These are phyloP conservation scores for Pseudovirgaria hyperparasitica DNA, from an alignment of 2,329 filamentous ascomycete species.

Conservation along the genomic window DNA sequence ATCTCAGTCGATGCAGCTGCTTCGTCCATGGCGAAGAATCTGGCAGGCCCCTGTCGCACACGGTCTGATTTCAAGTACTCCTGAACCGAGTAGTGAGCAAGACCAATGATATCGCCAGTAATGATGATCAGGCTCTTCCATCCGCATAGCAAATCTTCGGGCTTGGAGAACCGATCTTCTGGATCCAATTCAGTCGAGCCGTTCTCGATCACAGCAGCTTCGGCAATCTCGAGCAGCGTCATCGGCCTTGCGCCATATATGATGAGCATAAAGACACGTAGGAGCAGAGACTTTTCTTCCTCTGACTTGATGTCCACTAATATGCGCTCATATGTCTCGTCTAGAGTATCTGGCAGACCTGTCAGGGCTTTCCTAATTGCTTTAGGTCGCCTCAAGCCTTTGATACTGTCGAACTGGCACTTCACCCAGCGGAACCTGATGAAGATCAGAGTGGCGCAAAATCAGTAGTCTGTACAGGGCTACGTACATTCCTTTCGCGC, in stretches of 20 bases:
- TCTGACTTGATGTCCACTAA: slow-evolving; percentile 2
- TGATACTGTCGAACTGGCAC: slow-evolving; percentile 5
- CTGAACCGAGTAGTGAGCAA: slow-evolving; percentile 4
- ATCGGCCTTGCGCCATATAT: slow-evolving; percentile 4
- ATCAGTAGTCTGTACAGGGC: background rate
- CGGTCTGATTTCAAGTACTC: slow-evolving; percentile 4
- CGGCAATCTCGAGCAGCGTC: slow-evolving; percentile 3
- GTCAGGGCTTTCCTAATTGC: slow-evolving; percentile 3
- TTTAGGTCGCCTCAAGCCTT: slow-evolving; percentile 1
- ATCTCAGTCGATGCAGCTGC: too few species aligned
- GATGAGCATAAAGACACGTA: slow-evolving; percentile 3
- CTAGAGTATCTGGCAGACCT: slow-evolving; percentile 2
- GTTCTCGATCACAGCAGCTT: slow-evolving; percentile 4
- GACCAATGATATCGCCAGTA: slow-evolving; percentile 3
- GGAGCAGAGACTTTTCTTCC: slow-evolving; percentile 3
- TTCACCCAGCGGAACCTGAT: slow-evolving; percentile 4
- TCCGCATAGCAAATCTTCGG: slow-evolving; percentile 3
- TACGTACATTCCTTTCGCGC: slow-evolving; percentile 5
- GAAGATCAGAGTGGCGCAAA: too few species aligned
- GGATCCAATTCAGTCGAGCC: slow-evolving; percentile 3
- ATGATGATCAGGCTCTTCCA: slow-evolving; percentile 4
- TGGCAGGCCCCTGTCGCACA: slow-evolving; percentile 1
- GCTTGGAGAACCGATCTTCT: slow-evolving; percentile 3
- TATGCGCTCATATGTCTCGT: slow-evolving; percentile 4
- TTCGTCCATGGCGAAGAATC: slow-evolving; percentile 3